A percentile compares a stretch with the other conserved stretches of the same genome.
These are phyloP conservation scores for Wickerhamiella vanderwaltii DNA, from an alignment of 805 yeast genomes.

Conservation along the genomic window DNA sequence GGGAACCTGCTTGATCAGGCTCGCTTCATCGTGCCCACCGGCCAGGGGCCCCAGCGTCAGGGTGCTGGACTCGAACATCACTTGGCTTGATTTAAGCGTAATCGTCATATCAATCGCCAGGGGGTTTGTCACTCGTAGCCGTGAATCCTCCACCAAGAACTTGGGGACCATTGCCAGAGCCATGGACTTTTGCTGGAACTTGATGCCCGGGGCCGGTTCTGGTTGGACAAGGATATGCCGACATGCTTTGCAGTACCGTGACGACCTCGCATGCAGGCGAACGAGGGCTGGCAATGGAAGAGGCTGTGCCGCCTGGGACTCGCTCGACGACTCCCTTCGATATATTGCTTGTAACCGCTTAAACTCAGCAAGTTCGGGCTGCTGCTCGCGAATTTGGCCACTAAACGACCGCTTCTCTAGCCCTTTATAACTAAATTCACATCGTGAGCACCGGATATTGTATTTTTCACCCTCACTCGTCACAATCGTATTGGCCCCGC, in stretches of 20 bases:
- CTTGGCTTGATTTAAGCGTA: constrained; percentile 9
- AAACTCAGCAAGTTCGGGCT: constrained; percentile 3
- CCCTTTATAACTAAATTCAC: constrained; percentile 18
- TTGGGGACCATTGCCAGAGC: constrained; percentile 24
- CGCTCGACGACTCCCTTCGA: not conserved
- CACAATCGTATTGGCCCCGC: constrained; percentile 20
- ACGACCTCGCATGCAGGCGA: constrained; percentile 22
- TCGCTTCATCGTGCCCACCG: constrained; percentile 20
- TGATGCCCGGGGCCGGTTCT: constrained; percentile 20
- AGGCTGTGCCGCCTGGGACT: not conserved
- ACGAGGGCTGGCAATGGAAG: constrained; percentile 21
- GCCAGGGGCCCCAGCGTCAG: constrained; percentile 20
- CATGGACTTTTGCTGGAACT: constrained; percentile 18
- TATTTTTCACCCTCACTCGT: constrained; percentile 11
- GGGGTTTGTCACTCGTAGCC: constrained; percentile 7
- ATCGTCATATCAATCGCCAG: constrained; percentile 6
- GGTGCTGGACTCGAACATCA: constrained; percentile 15
- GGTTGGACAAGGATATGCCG: constrained; percentile 27
- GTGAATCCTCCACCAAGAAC: constrained; percentile 8
- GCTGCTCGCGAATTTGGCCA: constrained; percentile 1
- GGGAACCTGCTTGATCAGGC: constrained; percentile 22
- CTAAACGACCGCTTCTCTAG: constrained; percentile 16
- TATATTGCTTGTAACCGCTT: constrained; percentile 6
- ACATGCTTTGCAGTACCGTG: constrained; percentile 26
- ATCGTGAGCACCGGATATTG: constrained; percentile 19